A percentile compares a stretch with the other conserved stretches of the same genome.
Evolutionary conservation across 2,329 filamentous ascomycete species (phyloP).

Genomic region (Ampelomyces quisqualis): DNA sequence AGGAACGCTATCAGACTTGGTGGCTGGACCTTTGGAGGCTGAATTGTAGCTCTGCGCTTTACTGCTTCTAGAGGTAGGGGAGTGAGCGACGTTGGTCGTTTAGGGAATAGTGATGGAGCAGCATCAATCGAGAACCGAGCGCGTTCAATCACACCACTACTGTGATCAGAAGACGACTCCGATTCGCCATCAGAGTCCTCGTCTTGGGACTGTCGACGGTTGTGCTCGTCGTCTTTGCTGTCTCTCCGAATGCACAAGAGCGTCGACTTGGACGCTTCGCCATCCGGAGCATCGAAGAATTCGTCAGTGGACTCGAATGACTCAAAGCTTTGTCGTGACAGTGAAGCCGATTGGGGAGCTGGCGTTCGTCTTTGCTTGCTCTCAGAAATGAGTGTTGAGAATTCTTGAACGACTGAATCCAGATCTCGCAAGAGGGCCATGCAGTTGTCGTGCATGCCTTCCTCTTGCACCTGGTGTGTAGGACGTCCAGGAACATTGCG

Average conservation of each 20-base stretch:
- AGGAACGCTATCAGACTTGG: constrained; percentile 92
- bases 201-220: constrained; percentile 39
- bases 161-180: constrained; percentile 63
- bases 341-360: constrained; percentile 44
- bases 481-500: constrained; percentile 24
- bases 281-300: constrained; percentile 85
- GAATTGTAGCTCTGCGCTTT: constrained; percentile 67
- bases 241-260: constrained; percentile 73
- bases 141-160: constrained; percentile 48
- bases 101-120: constrained; percentile 64
- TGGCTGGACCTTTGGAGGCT: constrained; percentile 72
- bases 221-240: constrained; percentile 55
- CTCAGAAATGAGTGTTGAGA: constrained; percentile 72
- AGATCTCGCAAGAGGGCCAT: constrained; percentile 80
- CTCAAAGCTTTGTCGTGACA: constrained; percentile 70
- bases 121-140: constrained; percentile 35
- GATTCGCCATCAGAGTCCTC: constrained; percentile 57
- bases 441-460: constrained; percentile 76
- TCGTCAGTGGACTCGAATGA: constrained; percentile 75
- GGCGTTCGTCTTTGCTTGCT: constrained; percentile 74
- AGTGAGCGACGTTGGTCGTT: constrained; percentile 70
- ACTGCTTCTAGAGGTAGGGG: constrained; percentile 76
- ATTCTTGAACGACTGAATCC: constrained; percentile 79
- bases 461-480: constrained; percentile 54
- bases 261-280: constrained; percentile 57